Percentiles rank a stretch among this genome's conserved stretches.
phyloP scores from a whole-genome alignment of 768 basidiomycete genomes.

The Lentinula sp. region DNA sequence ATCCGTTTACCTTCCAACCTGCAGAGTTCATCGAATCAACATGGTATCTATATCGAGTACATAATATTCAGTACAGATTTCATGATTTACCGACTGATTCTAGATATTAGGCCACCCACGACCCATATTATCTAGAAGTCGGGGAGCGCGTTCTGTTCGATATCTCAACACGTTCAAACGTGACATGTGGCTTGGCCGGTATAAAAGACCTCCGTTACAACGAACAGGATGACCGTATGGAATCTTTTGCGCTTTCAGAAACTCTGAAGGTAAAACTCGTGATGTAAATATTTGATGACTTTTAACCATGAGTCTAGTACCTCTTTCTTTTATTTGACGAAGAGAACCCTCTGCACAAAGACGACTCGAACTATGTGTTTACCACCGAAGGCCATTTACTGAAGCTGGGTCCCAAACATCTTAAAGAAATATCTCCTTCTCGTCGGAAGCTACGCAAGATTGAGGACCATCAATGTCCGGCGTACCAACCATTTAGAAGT shows the following conservation, averaged over 20 bases:
- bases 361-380: constrained; percentile 85
- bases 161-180: constrained; percentile 66
- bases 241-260: constrained; percentile 92
- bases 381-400: constrained; percentile 95
- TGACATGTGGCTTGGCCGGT: constrained; percentile 81
- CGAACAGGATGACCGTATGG: constrained; percentile 89
- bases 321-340: constrained; percentile 91
- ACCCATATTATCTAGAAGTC: constrained; percentile 89
- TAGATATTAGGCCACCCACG: constrained; percentile 69
- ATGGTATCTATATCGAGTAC: constrained; percentile 87
- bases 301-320: constrained; percentile 47
- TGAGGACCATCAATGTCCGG: constrained; percentile 70
- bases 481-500: constrained; percentile 45
- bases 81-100: constrained; percentile 8
- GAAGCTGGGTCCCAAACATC: constrained; percentile 47
- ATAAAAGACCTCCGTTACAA: constrained; percentile 76
- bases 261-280: constrained; percentile 64
- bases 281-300: background rate
- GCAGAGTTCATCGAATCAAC: constrained; percentile 93
- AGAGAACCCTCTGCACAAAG: constrained; percentile 62
- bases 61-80: constrained; percentile 13
- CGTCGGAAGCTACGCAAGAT: constrained; percentile 57
- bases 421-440: constrained; percentile 51
- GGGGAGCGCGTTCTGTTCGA: constrained; percentile 82
- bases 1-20: background rate